Conservation (phyloP, 441 rosid genomes). For the Bocquillonia castaneifolia region DNA sequence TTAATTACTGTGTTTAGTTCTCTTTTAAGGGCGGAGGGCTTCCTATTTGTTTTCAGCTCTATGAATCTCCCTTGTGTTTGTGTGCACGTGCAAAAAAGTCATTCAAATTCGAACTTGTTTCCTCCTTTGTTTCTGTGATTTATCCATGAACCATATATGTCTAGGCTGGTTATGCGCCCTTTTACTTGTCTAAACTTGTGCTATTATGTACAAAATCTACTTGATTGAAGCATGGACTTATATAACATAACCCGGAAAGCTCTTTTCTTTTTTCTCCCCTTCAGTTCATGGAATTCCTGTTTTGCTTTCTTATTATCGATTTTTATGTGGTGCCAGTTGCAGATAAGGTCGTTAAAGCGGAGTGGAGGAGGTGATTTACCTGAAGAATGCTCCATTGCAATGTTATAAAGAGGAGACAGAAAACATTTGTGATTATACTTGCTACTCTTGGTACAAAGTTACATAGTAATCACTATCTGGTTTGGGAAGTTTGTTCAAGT, state of each 20-base stretch:
- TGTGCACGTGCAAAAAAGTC: too few species aligned
- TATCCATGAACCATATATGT: too few species aligned
- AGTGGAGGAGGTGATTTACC: constrained; percentile 64
- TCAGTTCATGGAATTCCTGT: background rate
- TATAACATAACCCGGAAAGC: background rate
- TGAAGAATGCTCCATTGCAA: constrained; percentile 9
- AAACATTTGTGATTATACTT: background rate
- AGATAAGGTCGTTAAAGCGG: constrained; percentile 57
- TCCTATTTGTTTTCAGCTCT: too few species aligned
- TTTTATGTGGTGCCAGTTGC: constrained; percentile 20
- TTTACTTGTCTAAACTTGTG: too few species aligned
- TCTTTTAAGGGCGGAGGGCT: too few species aligned
- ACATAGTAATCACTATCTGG: constrained; percentile 1
- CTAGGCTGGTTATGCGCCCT: too few species aligned
- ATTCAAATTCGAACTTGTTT: too few species aligned
- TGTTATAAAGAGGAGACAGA: constrained; percentile 21
- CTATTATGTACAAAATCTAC: background rate
- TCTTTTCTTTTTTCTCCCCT: background rate
- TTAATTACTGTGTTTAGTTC: too few species aligned
- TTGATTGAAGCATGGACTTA: too few species aligned
- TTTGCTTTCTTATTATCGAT: background rate
- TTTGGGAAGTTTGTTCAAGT: background rate
- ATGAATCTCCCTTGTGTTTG: too few species aligned
- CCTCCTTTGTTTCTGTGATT: too few species aligned
- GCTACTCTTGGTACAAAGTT: background rate